Base-by-base conservation (phyloP, 352 stramenopile species). In the Globisporangium carolinianum region DNA sequence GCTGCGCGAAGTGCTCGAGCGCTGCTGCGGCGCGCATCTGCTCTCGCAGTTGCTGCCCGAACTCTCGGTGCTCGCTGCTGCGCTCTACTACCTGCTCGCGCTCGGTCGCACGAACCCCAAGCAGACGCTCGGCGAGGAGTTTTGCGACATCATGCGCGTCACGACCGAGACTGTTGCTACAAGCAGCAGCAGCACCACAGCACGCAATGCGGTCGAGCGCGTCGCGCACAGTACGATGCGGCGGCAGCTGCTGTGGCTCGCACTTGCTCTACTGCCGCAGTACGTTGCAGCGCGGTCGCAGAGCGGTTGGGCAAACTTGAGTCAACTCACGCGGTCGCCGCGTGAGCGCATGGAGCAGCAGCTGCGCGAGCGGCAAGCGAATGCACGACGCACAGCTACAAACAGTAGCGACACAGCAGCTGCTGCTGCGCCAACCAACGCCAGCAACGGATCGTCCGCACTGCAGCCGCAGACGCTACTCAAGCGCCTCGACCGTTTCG, bases 111-210 rank as follows among this genome's bases (percentile, higher is more conserved):
- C 70, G 53, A 76, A 76, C 51, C 79, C 83, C 41, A 72, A 84
- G 55, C 86, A 95, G 57, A 93, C 83, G 42, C 72, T 95, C n/a
- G 86, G 86, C 8, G 86, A 95, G 59, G 86, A 95, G 52, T 95
- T 89, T 60, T 94, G 86, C 48, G 84, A 94, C 52, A 71, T 94
- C 11, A 75, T 93, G 49, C 83, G 83, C 39, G 76, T 93, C 24
- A 72, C 69, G 5, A 74, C 64, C 15, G 42, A 47, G 1, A 43
- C 15, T 5, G 14, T 37, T 11, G n/a, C 7, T 1, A 6, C 8
- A 1, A 12, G 1, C 24, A 10, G 11, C 3, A 5, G n/a, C 4
- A 6, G 4, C n/a, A 10, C 12, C 3, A 36, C 17, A 15, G 43
- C 62, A 12, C 42, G 45, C 10, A 51, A 39, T 51, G 18, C 32